Evolutionary conservation across 345 rosid species (phyloP), one percentile per base, ranked within the genome.

Genomic region (Eucalyptus viminalis): DNA sequence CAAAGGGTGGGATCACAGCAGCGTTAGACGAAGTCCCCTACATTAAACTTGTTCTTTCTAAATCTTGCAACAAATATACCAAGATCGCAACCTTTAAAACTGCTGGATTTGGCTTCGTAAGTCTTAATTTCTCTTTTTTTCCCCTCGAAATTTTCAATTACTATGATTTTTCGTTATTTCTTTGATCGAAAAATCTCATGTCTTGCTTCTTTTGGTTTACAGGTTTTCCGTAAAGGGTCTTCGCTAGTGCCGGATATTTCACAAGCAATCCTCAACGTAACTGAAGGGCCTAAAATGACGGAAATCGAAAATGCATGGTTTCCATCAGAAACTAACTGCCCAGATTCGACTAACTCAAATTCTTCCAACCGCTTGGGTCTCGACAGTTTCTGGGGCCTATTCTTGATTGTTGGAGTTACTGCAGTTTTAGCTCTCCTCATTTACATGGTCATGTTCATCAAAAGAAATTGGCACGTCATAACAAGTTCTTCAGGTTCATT

Each of bases 271-370:
- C 76, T 65, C 11, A 65, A 65, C 10, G 5, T n/a, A 65, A 65
- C 37, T n/a, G 21, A 65, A n/a, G 37, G 76, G 37, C 76, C 0
- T 15, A 65, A 65, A n/a, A 65, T 65, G 37, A 14, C 0, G 17
- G 19, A n/a, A 65, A 65, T 65, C 2, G 37, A n/a, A 65, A 65
- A 29, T 1, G 3, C 21, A 3, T 65, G 76, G 76, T 15, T 65
- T n/a, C 5, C 76, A n/a, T 7, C 76, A 8, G 0, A 65, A 65
- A 14, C 76, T 5, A n/a, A n/a, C 5, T n/a, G 21, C 76, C 21
- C 1, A 4, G 21, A n/a, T 15, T 65, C 11, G 3, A 14, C 21
- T n/a, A 8, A 4, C 76, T n/a, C 37, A 4, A 9, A 0, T n/a
- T n/a, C 76, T 65, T n/a, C 76, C 2, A 15, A 65, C 5, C 4